These are phyloP conservation scores for Pseudisothecium myosuroides DNA, from an alignment of 225 moss, liverwort and hornwort species.

Conservation along the genomic window DNA sequence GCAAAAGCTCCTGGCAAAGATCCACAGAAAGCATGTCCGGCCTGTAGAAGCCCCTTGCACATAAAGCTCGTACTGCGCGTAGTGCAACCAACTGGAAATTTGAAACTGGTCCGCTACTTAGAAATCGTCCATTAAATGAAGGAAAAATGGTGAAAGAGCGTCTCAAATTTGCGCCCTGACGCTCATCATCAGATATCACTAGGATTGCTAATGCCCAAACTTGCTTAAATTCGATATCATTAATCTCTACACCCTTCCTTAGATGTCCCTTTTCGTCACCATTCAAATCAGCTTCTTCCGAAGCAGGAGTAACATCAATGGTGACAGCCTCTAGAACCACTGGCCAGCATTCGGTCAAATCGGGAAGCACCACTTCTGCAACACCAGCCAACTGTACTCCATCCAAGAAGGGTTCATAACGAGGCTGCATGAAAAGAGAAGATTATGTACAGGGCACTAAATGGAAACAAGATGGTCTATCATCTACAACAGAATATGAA, in stretches of 20 bases:
- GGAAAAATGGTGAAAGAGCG: slow-evolving; percentile 52
- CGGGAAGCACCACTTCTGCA: slow-evolving; percentile 66
- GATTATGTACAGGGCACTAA: neutral
- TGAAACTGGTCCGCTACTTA: slow-evolving; percentile 23
- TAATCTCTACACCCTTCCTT: slow-evolving; percentile 37
- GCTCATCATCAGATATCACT: slow-evolving; percentile 47
- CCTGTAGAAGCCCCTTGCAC: slow-evolving; percentile 66
- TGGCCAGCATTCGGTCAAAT: slow-evolving; percentile 82
- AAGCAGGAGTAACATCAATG: slow-evolving; percentile 52
- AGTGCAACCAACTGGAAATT: slow-evolving; percentile 57
- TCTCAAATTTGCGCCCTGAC: slow-evolving; percentile 30
- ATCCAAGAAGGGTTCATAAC: slow-evolving; percentile 81
- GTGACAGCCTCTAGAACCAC: slow-evolving; percentile 90
- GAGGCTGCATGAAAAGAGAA: slow-evolving; percentile 40
- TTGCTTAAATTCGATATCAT: slow-evolving; percentile 64
- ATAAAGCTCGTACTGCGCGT: slow-evolving; percentile 60
- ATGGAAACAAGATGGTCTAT: neutral
- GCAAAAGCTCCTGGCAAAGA: slow-evolving; percentile 84
- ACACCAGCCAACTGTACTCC: slow-evolving; percentile 82
- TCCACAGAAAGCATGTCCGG: slow-evolving; percentile 80
- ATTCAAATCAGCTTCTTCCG: slow-evolving; percentile 8
- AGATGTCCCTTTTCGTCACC: slow-evolving; percentile 1
- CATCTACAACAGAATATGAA: neutral
- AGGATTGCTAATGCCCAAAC: slow-evolving; percentile 73
- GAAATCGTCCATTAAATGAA: slow-evolving; percentile 49